These are phyloP conservation scores for Phallus indusiatus DNA, from an alignment of 768 basidiomycete species.

Conservation along the genomic window DNA sequence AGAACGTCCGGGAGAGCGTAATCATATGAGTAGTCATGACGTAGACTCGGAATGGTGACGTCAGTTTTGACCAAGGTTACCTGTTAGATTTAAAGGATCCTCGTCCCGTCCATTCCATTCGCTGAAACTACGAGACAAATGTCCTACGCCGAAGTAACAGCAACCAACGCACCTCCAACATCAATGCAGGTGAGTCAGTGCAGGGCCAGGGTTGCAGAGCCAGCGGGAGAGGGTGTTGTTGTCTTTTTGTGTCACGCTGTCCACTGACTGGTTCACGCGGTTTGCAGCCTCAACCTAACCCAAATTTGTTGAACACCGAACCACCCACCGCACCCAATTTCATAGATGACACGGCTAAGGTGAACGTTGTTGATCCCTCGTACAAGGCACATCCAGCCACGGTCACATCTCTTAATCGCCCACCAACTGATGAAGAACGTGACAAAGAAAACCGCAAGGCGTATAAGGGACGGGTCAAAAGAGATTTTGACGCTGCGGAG, in stretches of 20 bases:
- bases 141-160: slow-evolving; percentile 67
- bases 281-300: slow-evolving; percentile 54
- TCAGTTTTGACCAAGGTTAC: not conserved
- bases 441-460: not conserved
- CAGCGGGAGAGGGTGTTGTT: not conserved
- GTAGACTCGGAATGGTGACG: slow-evolving; percentile 5
- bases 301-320: slow-evolving; percentile 45
- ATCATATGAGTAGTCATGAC: not conserved
- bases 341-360: slow-evolving; percentile 40
- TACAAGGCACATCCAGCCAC: slow-evolving; percentile 35
- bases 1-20: no score
- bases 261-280: not conserved
- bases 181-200: slow-evolving; percentile 32
- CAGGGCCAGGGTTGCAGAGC: no score
- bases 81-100: not conserved
- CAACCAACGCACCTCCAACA: slow-evolving; percentile 43
- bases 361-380: slow-evolving; percentile 44
- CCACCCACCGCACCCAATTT: slow-evolving; percentile 28
- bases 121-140: slow-evolving; percentile 33
- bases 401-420: slow-evolving; percentile 2
- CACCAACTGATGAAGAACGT: slow-evolving; percentile 2
- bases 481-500: slow-evolving; percentile 32
- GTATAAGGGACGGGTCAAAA: slow-evolving; percentile 23
- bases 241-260: not conserved
- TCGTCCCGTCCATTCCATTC: not conserved